Percentiles rank a stretch among this genome's conserved stretches.
These are phyloP conservation scores for Podaxis carcinomalis DNA, from an alignment of 768 basidiomycete genomes.

Conservation along the genomic window DNA sequence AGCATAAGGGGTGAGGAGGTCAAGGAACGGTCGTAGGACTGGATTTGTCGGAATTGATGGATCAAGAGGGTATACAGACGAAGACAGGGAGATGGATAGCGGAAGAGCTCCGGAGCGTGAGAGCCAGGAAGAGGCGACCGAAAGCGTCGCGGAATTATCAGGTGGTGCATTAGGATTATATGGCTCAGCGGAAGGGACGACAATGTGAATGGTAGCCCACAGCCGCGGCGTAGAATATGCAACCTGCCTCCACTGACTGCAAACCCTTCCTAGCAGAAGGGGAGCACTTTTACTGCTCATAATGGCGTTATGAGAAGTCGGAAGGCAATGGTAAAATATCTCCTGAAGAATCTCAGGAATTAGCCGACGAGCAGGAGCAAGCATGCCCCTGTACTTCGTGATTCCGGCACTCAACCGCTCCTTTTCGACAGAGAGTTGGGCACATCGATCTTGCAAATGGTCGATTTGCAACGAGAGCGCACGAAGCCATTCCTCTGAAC, in stretches of 20 bases:
- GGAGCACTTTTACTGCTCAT: slow-evolving; percentile 15
- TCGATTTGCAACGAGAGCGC: not conserved
- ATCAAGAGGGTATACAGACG: not conserved
- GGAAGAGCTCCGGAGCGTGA: slow-evolving; percentile 10
- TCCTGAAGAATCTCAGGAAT: slow-evolving; percentile 16
- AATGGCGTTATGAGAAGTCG: slow-evolving; percentile 13
- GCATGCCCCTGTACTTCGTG: not conserved
- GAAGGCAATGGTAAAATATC: slow-evolving; percentile 19
- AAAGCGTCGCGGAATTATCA: not conserved
- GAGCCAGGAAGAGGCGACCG: slow-evolving; percentile 4
- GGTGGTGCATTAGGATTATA: not conserved
- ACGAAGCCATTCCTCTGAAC: not conserved
- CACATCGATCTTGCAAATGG: not conserved
- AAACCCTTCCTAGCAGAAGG: slow-evolving; percentile 18
- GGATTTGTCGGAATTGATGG: not conserved
- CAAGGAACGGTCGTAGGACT: slow-evolving; percentile 1
- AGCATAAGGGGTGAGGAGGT: not conserved
- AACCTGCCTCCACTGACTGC: slow-evolving; percentile 18
- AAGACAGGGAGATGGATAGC: slow-evolving; percentile 5
- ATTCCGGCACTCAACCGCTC: not conserved
- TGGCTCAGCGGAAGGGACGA: slow-evolving; percentile 8
- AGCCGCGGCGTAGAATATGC: slow-evolving; percentile 18
- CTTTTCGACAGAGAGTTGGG: not conserved
- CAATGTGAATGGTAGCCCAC: slow-evolving; percentile 20
- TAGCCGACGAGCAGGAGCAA: slow-evolving; percentile 16